Percentiles rank a stretch among this genome's conserved stretches.
Conservation (phyloP, 1,284 basidiomycete genomes). For the Peniophora sp. region DNA sequence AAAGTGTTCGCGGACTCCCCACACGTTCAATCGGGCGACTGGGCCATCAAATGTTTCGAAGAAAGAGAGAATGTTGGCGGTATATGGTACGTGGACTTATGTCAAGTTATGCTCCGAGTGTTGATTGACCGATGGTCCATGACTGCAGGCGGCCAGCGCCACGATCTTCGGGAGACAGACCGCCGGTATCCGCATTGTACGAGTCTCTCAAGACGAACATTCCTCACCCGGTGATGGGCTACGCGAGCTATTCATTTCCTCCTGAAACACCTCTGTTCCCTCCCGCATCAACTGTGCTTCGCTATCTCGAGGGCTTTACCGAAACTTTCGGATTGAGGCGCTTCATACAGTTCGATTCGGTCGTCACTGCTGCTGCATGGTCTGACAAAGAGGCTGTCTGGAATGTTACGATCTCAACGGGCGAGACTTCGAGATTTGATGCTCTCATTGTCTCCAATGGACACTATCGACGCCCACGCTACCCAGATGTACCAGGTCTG, state of each 20-base stretch:
- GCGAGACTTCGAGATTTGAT: conserved; percentile 40
- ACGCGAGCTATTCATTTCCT: conserved; percentile 51
- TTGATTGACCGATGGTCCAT: background rate
- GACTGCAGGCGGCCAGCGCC: conserved; percentile 38
- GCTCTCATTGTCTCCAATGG: conserved; percentile 66
- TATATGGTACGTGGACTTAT: conserved; percentile 47
- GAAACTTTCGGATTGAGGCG: conserved; percentile 44
- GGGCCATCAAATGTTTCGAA: conserved; percentile 55
- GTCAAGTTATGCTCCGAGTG: background rate
- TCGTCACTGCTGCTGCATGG: conserved; percentile 38
- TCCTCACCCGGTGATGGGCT: conserved; percentile 70
- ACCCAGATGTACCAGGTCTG: conserved; percentile 53
- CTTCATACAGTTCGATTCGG: conserved; percentile 47
- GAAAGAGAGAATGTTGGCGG: conserved; percentile 60
- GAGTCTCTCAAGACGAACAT: conserved; percentile 71
- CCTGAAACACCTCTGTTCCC: conserved; percentile 66
- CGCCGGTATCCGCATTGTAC: conserved; percentile 62
- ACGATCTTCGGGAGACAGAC: conserved; percentile 37
- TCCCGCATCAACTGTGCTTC: conserved; percentile 41
- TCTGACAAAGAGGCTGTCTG: conserved; percentile 29
- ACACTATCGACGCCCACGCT: conserved; percentile 56
- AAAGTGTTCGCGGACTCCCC: conserved; percentile 52
- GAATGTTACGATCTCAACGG: conserved; percentile 34
- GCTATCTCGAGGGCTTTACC: conserved; percentile 57
- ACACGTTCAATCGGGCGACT: conserved; percentile 46